Conservation (phyloP, 2,329 filamentous ascomycete species). For the Monilinia fructicola region DNA sequence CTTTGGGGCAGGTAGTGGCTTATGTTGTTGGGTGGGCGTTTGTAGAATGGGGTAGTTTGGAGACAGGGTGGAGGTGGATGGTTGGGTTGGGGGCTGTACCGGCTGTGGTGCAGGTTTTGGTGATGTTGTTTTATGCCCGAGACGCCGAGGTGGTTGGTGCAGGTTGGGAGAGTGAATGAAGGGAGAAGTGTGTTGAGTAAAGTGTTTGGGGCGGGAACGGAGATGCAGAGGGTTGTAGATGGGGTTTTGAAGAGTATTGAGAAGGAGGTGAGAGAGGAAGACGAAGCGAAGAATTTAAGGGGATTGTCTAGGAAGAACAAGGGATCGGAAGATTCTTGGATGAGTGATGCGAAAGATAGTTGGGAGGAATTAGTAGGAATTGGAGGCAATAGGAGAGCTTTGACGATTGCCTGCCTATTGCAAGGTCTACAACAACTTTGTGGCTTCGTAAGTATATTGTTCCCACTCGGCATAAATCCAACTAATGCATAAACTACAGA, state of each 20-base stretch:
- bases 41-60: conserved; percentile 51
- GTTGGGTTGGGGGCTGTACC: conserved; percentile 82
- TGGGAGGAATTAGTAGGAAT: conserved; percentile 57
- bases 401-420: conserved; percentile 81
- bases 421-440: conserved; percentile 88
- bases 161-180: conserved; percentile 58
- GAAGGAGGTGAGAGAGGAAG: conserved; percentile 70
- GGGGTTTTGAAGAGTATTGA: conserved; percentile 68
- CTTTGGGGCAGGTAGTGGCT: conserved; percentile 82
- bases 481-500: conserved; percentile 47
- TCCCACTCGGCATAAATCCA: not conserved
- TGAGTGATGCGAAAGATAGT: conserved; percentile 41
- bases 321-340: conserved; percentile 29
- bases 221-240: conserved; percentile 52
- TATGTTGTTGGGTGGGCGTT: conserved; percentile 82
- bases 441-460: conserved; percentile 62
- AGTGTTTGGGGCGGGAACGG: conserved; percentile 56
- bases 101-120: conserved; percentile 65
- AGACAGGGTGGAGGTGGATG: conserved; percentile 83
- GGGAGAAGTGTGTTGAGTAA: conserved; percentile 65
- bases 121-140: conserved; percentile 77
- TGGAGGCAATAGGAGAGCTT: conserved; percentile 67
- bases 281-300: conserved; percentile 47
- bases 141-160: conserved; percentile 84
- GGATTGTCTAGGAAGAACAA: conserved; percentile 31